phyloP scores from a whole-genome alignment of 306 rosid genomes.

The Quercus agrifolia region DNA sequence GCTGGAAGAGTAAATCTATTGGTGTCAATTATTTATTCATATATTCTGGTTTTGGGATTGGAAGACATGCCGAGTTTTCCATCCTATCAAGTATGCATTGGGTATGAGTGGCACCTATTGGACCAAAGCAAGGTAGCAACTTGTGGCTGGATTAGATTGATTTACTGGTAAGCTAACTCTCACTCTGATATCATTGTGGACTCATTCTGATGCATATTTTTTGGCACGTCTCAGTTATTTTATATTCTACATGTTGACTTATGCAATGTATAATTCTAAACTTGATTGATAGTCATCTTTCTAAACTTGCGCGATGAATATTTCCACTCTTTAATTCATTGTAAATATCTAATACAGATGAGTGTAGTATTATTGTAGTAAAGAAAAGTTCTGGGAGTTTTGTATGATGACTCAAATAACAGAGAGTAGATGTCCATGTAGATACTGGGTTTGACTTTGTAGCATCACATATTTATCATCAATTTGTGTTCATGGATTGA shows the following conservation, averaged over 20 bases:
- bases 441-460: too few relatives aligned
- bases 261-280: neutral
- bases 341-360: neutral
- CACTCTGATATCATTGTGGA: slow-evolving; percentile 1
- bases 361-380: neutral
- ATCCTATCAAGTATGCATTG: slow-evolving; percentile 63
- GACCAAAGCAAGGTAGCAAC: slow-evolving; percentile 97
- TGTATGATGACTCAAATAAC: neutral
- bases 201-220: slow-evolving; percentile 4
- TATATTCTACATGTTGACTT: neutral
- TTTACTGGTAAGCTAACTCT: slow-evolving; percentile 71
- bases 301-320: neutral
- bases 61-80: slow-evolving; percentile 93
- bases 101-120: slow-evolving; percentile 36
- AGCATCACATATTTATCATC: neutral
- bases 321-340: neutral
- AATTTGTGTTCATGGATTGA: neutral
- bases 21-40: too few relatives aligned
- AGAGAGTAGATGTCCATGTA: neutral
- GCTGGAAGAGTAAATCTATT: too few relatives aligned
- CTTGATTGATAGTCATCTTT: neutral
- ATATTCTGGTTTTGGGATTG: slow-evolving; percentile 96
- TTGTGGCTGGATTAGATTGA: slow-evolving; percentile 97
- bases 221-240: neutral
- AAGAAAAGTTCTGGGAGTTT: neutral